phyloP scores from a whole-genome alignment of 176 grass and related monocot species.

The Oryza brachyantha region DNA sequence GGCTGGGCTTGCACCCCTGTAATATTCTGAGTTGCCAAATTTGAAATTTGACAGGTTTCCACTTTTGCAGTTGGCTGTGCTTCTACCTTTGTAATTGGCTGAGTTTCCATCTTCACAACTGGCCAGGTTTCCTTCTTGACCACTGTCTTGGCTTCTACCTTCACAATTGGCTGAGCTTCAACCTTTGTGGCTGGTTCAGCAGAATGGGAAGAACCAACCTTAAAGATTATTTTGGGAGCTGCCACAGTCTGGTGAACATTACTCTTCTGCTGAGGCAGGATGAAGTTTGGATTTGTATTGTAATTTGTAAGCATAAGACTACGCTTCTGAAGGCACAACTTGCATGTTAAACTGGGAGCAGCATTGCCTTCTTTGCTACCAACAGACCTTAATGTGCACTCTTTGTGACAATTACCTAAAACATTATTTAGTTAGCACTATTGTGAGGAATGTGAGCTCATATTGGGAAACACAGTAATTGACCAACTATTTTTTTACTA shows the following conservation, averaged over 20 bases:
- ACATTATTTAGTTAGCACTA: constrained; percentile 39
- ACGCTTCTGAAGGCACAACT: constrained; percentile 55
- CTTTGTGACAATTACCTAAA: constrained; percentile 84
- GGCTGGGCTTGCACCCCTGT: constrained; percentile 26
- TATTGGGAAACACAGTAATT: constrained; percentile 22
- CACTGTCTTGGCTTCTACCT: constrained; percentile 16
- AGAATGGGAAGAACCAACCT: constrained; percentile 48
- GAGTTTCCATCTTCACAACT: not conserved
- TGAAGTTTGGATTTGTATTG: constrained; percentile 31
- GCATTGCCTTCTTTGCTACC: constrained; percentile 33
- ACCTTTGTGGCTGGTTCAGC: constrained; percentile 22
- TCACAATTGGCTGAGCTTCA: constrained; percentile 4
- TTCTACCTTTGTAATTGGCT: constrained; percentile 25
- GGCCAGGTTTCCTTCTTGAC: not conserved
- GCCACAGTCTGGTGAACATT: constrained; percentile 33
- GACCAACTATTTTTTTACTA: not conserved
- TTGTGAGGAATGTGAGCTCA: constrained; percentile 24
- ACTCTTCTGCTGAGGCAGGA: constrained; percentile 37
- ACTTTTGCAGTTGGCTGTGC: not conserved
- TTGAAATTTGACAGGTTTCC: constrained; percentile 13
- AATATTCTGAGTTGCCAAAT: constrained; percentile 20
- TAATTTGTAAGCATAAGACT: constrained; percentile 42
- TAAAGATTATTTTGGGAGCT: constrained; percentile 48
- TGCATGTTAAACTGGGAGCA: constrained; percentile 55
- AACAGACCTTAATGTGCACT: constrained; percentile 54